These are phyloP conservation scores for Macrophomina tecta DNA, from an alignment of 2,329 filamentous ascomycete species.

Conservation along the genomic window DNA sequence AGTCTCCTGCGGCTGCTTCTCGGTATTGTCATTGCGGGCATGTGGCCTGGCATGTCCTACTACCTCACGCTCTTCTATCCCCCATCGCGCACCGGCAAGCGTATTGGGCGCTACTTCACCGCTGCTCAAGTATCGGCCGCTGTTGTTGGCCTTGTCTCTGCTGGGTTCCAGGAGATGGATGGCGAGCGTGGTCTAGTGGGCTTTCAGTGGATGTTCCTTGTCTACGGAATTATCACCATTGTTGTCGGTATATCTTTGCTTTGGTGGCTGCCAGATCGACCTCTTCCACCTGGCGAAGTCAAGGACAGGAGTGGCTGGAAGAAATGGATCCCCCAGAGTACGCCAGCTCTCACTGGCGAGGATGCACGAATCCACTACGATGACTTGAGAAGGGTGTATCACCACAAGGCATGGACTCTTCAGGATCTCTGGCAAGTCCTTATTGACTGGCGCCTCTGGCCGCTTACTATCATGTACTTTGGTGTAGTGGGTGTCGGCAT, in stretches of 20 bases:
- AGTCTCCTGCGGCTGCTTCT: slow-evolving; percentile 82
- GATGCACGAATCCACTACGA: slow-evolving; percentile 84
- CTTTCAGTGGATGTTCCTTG: slow-evolving; percentile 90
- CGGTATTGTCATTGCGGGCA: slow-evolving; percentile 85
- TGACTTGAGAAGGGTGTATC: slow-evolving; percentile 81
- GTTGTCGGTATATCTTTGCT: slow-evolving; percentile 74
- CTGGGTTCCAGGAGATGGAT: slow-evolving; percentile 92
- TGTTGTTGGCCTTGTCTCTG: slow-evolving; percentile 86
- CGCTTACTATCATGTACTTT: slow-evolving; percentile 89
- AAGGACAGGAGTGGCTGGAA: slow-evolving; percentile 55
- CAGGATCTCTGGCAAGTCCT: slow-evolving; percentile 74
- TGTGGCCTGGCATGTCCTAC: slow-evolving; percentile 96
- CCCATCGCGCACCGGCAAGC: slow-evolving; percentile 81
- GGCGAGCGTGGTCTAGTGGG: slow-evolving; percentile 76
- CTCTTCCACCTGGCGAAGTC: slow-evolving; percentile 72
- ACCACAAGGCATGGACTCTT: slow-evolving; percentile 73
- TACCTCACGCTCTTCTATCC: slow-evolving; percentile 93
- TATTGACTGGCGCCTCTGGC: slow-evolving; percentile 88
- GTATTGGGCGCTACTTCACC: slow-evolving; percentile 89
- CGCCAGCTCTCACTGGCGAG: slow-evolving; percentile 74
- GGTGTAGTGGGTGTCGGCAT: slow-evolving; percentile 92
- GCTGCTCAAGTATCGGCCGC: slow-evolving; percentile 87
- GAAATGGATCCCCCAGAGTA: slow-evolving; percentile 70
- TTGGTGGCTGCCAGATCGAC: slow-evolving; percentile 91
- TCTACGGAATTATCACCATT: slow-evolving; percentile 80